Evolutionary conservation across 2,329 filamentous ascomycete species (phyloP).

Genomic region (Tolypocladium tundrense): DNA sequence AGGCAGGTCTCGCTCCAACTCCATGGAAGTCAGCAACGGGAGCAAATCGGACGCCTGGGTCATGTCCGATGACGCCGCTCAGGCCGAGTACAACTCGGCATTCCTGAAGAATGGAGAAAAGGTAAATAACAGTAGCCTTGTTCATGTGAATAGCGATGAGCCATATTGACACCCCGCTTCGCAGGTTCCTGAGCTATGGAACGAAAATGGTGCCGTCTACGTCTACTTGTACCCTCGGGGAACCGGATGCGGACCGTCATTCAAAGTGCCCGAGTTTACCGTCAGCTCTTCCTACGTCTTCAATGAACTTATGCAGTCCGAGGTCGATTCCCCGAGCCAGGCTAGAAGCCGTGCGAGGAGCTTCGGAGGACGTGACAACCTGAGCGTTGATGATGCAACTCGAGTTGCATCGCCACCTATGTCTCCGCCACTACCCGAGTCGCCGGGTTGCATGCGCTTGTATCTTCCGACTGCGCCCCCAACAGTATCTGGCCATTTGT

Average conservation of each 20-base stretch:
- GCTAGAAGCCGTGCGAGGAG: slow-evolving; percentile 28
- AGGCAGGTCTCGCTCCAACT: slow-evolving; percentile 39
- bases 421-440: slow-evolving; percentile 25
- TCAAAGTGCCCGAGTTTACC: slow-evolving; percentile 46
- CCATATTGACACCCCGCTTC: background rate
- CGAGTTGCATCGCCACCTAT: slow-evolving; percentile 26
- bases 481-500: slow-evolving; percentile 22
- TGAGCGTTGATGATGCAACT: slow-evolving; percentile 39
- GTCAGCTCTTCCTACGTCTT: slow-evolving; percentile 45
- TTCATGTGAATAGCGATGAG: background rate
- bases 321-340: slow-evolving; percentile 22
- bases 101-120: slow-evolving; percentile 45
- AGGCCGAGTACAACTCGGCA: slow-evolving; percentile 45
- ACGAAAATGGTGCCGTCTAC: slow-evolving; percentile 45
- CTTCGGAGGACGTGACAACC: slow-evolving; percentile 35
- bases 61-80: slow-evolving; percentile 36
- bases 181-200: slow-evolving; percentile 57
- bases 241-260: slow-evolving; percentile 43
- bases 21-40: slow-evolving; percentile 19
- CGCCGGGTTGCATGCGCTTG: slow-evolving; percentile 33
- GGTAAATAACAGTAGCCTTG: slow-evolving; percentile 21
- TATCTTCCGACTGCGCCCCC: slow-evolving; percentile 41
- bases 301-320: slow-evolving; percentile 39
- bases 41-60: slow-evolving; percentile 39
- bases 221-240: slow-evolving; percentile 46